Conservation (phyloP, 2,329 filamentous ascomycete species). For the Cladosporium colombiae region DNA sequence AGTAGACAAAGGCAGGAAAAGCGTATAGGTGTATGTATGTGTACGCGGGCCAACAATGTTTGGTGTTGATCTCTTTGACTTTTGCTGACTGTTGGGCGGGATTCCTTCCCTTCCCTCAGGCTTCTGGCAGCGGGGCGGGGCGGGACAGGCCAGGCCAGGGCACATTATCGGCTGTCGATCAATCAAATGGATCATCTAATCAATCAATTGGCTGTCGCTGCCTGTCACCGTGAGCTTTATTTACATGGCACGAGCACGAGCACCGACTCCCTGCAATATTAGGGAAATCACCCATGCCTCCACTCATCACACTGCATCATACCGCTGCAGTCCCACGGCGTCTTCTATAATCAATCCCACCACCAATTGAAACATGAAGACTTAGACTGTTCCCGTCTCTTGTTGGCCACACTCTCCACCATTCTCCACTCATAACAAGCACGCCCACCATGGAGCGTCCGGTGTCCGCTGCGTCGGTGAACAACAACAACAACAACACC, state of each 20-base stretch:
- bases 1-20: neutral
- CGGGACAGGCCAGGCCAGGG: neutral
- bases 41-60: neutral
- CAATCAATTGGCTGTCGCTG: too few species aligned
- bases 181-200: neutral
- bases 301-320: conserved; percentile 4
- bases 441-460: neutral
- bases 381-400: neutral
- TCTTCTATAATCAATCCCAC: neutral
- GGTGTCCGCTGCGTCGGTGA: neutral
- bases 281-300: conserved; percentile 9
- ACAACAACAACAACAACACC: neutral
- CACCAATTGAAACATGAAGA: conserved; percentile 1
- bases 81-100: conserved; percentile 1
- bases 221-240: conserved; percentile 6
- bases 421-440: neutral
- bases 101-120: neutral
- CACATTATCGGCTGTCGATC: neutral
- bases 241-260: conserved; percentile 1
- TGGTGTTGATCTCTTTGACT: neutral
- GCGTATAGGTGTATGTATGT: neutral
- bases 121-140: neutral
- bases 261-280: neutral
- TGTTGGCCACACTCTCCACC: neutral
- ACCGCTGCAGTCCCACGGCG: neutral